Base-by-base conservation (phyloP, 2,329 filamentous ascomycete genomes). In the Aspergillus eucalypticola region DNA sequence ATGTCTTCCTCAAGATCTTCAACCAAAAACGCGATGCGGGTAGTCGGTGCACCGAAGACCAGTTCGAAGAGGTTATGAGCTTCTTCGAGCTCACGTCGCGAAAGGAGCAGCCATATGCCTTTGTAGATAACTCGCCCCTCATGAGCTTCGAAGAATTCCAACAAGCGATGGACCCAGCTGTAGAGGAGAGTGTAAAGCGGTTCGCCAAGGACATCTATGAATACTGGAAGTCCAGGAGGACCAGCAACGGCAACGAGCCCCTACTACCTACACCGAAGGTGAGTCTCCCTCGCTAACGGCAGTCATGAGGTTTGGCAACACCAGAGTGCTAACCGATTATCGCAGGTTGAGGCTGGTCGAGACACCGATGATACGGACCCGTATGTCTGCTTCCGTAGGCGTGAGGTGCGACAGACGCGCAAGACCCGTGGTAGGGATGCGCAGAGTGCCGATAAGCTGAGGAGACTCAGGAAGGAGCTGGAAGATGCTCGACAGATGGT, bases 351-450 rank as follows among this genome's bases (percentile, higher is more conserved):
- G 80, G 96, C 89, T 50, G 92, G 95, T 64, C 90, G 92, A 73
- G 94, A 98, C 66, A 96, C 89, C 62, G 95, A 99, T 76, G 95
- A 99, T 74, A 87, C 91, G 69, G 95, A 99, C 78, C 95, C 95
- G 52, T 99, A 96, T 79, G 93, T 99, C 71, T 99, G 95, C 79
- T 99, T 99, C 85, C 88, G 95, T 73, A 88, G 95, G 68, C 90
- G 95, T 65, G 95, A 99, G 78, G 91, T 96, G 50, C 89, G 95
- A 60, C 92, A 96, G 75, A 94, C 92, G 53, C 90, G 95, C 69
- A 99, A 98, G 80, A 99, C 95, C 39, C 86, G 95, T 72, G 92
- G 91, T 67, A 88, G 95, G 71, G 95, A 99, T 80, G 91, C 91
- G 38, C 94, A 96, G 77, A 92, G 94, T 69, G 91, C 90, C 57